Conservation (phyloP, 257 asterid species). For the Solanum paucissectum region DNA sequence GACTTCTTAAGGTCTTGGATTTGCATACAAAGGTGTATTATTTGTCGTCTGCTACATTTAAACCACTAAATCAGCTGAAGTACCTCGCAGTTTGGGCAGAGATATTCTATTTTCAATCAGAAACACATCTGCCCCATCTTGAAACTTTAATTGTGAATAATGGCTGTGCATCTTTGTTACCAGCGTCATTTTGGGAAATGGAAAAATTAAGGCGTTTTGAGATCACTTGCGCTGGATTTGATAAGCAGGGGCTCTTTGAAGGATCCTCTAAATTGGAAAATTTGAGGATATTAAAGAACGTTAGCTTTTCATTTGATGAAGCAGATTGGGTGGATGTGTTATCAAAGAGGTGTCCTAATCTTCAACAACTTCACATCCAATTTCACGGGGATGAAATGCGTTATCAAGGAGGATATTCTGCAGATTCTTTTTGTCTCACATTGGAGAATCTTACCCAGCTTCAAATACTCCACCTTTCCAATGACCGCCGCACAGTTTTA, state of each 20-base stretch:
- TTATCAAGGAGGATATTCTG: too few relatives aligned
- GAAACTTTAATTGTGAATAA: not conserved
- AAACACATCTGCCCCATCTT: not conserved
- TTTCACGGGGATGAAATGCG: too few relatives aligned
- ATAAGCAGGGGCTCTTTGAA: not conserved
- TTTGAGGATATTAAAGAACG: not conserved
- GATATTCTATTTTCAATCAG: not conserved
- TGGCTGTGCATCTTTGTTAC: not conserved
- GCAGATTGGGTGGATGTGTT: not conserved
- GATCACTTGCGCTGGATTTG: not conserved
- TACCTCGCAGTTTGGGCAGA: accelerated
- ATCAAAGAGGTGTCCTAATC: not conserved
- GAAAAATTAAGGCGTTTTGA: not conserved
- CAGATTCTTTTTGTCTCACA: not conserved
- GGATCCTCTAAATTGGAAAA: not conserved
- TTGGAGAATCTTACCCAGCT: not conserved
- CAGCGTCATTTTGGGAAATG: not conserved
- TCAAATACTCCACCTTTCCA: not conserved
- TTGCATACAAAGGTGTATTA: accelerated
- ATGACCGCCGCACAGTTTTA: too few relatives aligned
- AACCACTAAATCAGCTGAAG: not conserved
- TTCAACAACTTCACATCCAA: not conserved
- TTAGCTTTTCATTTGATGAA: too few relatives aligned
- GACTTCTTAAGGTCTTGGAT: not conserved
- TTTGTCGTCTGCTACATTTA: not conserved